Base-by-base conservation (phyloP, 805 yeast species). In the Metschnikowia lunata region DNA sequence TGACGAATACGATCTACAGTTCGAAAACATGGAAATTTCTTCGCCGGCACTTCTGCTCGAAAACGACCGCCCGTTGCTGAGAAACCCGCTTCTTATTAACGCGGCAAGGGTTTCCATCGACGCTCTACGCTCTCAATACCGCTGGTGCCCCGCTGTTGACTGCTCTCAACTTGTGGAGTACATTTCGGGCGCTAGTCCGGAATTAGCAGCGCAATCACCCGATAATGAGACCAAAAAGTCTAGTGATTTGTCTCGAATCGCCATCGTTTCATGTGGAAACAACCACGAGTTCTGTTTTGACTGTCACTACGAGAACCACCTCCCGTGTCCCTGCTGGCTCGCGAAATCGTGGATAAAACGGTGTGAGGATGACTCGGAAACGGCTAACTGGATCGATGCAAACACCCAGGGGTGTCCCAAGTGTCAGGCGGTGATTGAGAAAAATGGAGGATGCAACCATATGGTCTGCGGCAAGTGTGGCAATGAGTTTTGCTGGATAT, bases 371-470 rank as follows among this genome's bases (percentile, higher is more conserved):
- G 98, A 93, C 59, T 80, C 93, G 0, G 96, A 87, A 55, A 88
- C 96, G 12, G 75, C 83, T 2, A 79, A 83, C 56, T 93, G 98
- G 97, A 82, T 93, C 23, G 73, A 80, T 4, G 80, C 85, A 4
- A 83, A 91, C 61, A 88, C 99, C 1, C 83, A 88, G 54, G 77
- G 78, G 36, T 93, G 99, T 62, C 95, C 97, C 0, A 78, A 79
- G 57, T 93, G 99, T 67, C 67, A 69, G 8, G 69, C 88, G 1
- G 70, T 80, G 27, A 93, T 91, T 50, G 97, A 93, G 60, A 89
- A 91, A 57, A 85, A 85, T 59, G 98, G 97, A 18, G 99, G 99
- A 0, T 93, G 99, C 66, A 91, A 91, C 64, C 99, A 93, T 65
- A 91, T 93, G 96, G 76, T 81, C 1, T 93, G 99, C 62, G 71